Base-by-base conservation (phyloP, 2,329 filamentous ascomycete genomes). In the Colletotrichum sp. region DNA sequence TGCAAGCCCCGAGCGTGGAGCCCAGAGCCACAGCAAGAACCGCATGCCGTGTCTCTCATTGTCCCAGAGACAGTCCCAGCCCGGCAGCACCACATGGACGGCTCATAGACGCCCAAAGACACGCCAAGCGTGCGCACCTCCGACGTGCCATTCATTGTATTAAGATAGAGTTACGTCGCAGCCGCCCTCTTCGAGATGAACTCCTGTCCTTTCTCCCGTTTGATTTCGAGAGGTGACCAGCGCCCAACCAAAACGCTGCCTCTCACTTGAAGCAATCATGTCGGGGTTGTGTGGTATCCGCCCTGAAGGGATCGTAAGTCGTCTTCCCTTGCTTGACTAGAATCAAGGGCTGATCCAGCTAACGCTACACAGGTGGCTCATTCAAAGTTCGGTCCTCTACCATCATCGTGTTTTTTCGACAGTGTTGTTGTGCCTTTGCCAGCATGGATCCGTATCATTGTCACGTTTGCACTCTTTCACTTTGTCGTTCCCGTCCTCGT, bases 391-490 rank as follows among this genome's bases (percentile, higher is more conserved):
- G 43, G 69, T 18, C 77, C 77, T 24, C 76, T 81, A 10, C 79
- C 79, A 13, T 80, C 80, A 16, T 80, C 79, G 55, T 81, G 80
- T 76, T 80, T 80, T 71, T 81, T 81, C 74, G 80, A 81, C 73
- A 66, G 71, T 15, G 58, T 80, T 32, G 71, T 81, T 12, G 77
- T 75, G 8, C 80, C 80, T 8, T 71, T 80, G 26, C 80, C 80
- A 13, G 77, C 80, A 8, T 80, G 78, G 79, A 69, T 79, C 6
- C 73, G 78, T 55, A 73, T 80, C 21, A 66, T 71, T 13, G 28
- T 79, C n/a, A 75, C 78, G 26, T 76, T 80, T 32, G 69, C 75
- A 12, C 36, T 79, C 8, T 73, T 80, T 55, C 62, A 75, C 34
- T 55, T 80, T 21, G 66, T 76, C 8, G 69, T 77, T 36, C 75